A percentile compares a stretch with the other conserved stretches of the same genome.
Conservation (phyloP, 2,329 filamentous ascomycete genomes). For the Onygenales sp. region DNA sequence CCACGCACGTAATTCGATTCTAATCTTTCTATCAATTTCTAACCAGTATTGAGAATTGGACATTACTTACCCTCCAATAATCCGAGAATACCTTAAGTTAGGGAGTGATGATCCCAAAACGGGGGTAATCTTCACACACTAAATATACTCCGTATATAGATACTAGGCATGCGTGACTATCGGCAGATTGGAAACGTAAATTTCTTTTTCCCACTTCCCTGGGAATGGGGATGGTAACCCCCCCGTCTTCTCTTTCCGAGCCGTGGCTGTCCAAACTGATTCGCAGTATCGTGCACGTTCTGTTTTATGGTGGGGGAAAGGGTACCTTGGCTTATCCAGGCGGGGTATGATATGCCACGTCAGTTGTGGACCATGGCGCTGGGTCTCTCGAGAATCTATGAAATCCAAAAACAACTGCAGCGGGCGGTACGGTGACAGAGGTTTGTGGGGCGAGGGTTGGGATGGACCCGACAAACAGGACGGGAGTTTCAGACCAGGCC, state of each 20-base stretch:
- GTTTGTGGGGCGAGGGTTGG: not conserved
- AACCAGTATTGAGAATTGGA: too few relatives aligned
- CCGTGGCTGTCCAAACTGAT: not conserved
- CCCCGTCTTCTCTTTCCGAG: not conserved
- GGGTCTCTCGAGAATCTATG: not conserved
- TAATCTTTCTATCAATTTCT: too few relatives aligned
- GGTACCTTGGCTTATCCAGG: not conserved
- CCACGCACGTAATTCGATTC: too few relatives aligned
- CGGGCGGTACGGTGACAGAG: not conserved
- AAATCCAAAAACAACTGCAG: not conserved
- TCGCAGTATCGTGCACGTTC: not conserved
- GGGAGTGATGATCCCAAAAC: too few relatives aligned
- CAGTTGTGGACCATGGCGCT: not conserved
- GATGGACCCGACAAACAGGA: slow-evolving; percentile 4
- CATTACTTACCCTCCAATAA: too few relatives aligned
- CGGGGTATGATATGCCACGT: not conserved
- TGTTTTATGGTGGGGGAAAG: not conserved
- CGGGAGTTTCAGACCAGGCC: not conserved
- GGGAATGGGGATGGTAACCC: not conserved
- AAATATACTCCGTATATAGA: too few relatives aligned
- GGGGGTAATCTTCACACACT: too few relatives aligned
- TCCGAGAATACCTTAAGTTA: too few relatives aligned
- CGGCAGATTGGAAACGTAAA: too few relatives aligned
- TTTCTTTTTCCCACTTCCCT: not conserved
- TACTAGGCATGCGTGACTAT: too few relatives aligned